A percentile compares a stretch with the other conserved stretches of the same genome.
These are phyloP conservation scores for Gloeostereum incarnatum DNA, from an alignment of 768 basidiomycete genomes.

Conservation along the genomic window DNA sequence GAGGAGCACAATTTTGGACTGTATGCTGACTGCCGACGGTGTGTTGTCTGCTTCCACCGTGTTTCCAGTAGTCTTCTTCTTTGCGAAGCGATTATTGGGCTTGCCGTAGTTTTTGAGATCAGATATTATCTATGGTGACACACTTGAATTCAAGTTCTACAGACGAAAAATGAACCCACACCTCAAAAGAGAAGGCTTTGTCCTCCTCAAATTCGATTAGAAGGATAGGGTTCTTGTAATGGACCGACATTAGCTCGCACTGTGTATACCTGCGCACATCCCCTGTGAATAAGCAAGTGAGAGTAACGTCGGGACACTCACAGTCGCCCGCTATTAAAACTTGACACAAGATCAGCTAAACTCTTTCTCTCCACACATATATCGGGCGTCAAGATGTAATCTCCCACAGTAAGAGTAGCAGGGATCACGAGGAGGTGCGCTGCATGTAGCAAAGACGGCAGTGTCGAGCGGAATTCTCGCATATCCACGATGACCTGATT, in stretches of 20 bases:
- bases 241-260: slow-evolving; percentile 93
- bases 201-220: slow-evolving; percentile 98
- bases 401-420: slow-evolving; percentile 88
- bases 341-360: slow-evolving; percentile 82
- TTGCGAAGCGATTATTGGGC: slow-evolving; percentile 42
- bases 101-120: slow-evolving; percentile 66
- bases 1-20: slow-evolving; percentile 89
- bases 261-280: slow-evolving; percentile 76
- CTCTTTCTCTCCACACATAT: slow-evolving; percentile 97
- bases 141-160: slow-evolving; percentile 1
- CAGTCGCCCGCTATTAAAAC: slow-evolving; percentile 92
- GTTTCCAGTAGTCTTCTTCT: slow-evolving; percentile 29
- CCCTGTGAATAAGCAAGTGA: neutral
- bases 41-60: slow-evolving; percentile 15
- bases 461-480: slow-evolving; percentile 89
- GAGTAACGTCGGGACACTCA: slow-evolving; percentile 29
- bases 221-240: slow-evolving; percentile 90
- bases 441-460: slow-evolving; percentile 87
- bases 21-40: slow-evolving; percentile 46
- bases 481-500: slow-evolving; percentile 89
- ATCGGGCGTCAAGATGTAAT: slow-evolving; percentile 92
- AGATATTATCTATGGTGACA: slow-evolving; percentile 37
- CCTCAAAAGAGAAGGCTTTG: slow-evolving; percentile 88
- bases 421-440: slow-evolving; percentile 76
- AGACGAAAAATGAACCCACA: slow-evolving; percentile 19